Evolutionary conservation across 371 early-diverging fungal species (phyloP), one percentile per base, ranked within the genome.

Genomic region (Blyttiomyces sp.): DNA sequence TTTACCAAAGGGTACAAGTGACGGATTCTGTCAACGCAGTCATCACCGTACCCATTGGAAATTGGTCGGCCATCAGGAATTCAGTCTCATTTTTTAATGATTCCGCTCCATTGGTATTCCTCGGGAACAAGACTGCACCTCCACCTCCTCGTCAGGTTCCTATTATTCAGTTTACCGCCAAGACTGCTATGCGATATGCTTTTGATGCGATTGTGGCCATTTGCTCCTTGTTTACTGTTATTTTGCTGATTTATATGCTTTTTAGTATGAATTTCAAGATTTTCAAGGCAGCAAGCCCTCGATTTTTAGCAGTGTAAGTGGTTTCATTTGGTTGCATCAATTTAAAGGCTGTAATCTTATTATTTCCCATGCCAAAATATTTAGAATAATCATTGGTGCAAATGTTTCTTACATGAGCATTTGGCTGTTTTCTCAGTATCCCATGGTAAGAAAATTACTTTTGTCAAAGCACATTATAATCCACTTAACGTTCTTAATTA

Each of bases 261-360:
- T 26, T 61, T 6, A 9, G 45, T 26, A 35, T 54, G 3, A 53
- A 52, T 43, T 33, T 39, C 13, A 61, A 61, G 54, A 48, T 61
- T 27, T 61, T 61, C 50, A 61, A 61, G 30, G 61, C 61, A 2
- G 7, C 59, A 21, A 16, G 42, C 19, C 59, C 59, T 23, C 5
- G 33, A 13, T 59, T 59, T 34, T 28, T 59, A 43, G 50, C 26
- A 4, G 6, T 59, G 59, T 39, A n/a, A 39, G 39, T 39, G n/a
- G n/a, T n/a, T n/a, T n/a, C n/a, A 39, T 13, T 39, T 11, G n/a
- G 39, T 11, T n/a, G 39, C 39, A 13, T n/a, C 13, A 39, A 13
- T 13, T 39, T 11, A 13, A 13, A 13, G 13, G n/a, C 39, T 39
- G 39, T n/a, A 11, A 11, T 11, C n/a, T 39, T 13, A 39, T 39